phyloP scores from a whole-genome alignment of 768 basidiomycete genomes.

The Leccinum incarnatum region DNA sequence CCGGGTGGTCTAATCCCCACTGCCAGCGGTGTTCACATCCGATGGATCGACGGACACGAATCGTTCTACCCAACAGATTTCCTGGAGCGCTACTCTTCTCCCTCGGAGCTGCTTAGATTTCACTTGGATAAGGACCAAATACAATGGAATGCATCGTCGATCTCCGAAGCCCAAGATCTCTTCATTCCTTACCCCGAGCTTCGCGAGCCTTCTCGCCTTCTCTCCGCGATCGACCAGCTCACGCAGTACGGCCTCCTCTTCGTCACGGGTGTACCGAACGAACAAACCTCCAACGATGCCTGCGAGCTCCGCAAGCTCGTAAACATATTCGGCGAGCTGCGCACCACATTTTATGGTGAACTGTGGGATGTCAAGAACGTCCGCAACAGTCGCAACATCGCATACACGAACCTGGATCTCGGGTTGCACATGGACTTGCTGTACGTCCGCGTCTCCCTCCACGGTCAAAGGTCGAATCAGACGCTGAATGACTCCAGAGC shows the following conservation, averaged over 20 bases:
- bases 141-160: conserved; percentile 46
- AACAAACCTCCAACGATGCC: conserved; percentile 51
- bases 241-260: conserved; percentile 71
- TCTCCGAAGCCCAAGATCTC: conserved; percentile 41
- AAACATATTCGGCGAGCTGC: conserved; percentile 66
- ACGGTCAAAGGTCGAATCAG: background rate
- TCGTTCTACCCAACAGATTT: conserved; percentile 53
- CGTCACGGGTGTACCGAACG: conserved; percentile 65
- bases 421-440: conserved; percentile 91
- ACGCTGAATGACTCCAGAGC: conserved; percentile 7
- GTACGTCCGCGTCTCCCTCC: conserved; percentile 46
- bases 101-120: conserved; percentile 36
- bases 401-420: conserved; percentile 88
- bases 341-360: conserved; percentile 86
- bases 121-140: conserved; percentile 39
- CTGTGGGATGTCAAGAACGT: conserved; percentile 86
- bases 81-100: conserved; percentile 47
- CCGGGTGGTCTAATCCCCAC: conserved; percentile 42
- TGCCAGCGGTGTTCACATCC: conserved; percentile 45
- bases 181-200: conserved; percentile 57
- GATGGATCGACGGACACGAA: conserved; percentile 59
- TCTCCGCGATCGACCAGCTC: conserved; percentile 65
- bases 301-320: conserved; percentile 73
- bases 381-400: conserved; percentile 80
- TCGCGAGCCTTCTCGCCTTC: conserved; percentile 37